A percentile compares a stretch with the other conserved stretches of the same genome.
Evolutionary conservation across 1,139 yeast species (phyloP).

Genomic region (Hyphopichia burtonii): DNA sequence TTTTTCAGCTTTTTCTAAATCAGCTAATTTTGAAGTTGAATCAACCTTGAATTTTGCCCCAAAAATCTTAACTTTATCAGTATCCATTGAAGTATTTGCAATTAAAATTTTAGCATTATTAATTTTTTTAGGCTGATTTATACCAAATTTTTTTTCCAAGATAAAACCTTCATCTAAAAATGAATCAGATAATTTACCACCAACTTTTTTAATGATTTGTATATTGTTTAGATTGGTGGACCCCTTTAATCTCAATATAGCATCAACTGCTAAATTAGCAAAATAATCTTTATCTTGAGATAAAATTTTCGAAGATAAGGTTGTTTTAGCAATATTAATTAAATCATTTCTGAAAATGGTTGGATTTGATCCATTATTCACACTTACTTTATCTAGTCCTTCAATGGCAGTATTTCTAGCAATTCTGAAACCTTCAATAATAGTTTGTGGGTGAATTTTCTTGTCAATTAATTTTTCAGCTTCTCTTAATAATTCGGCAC

Average conservation of each 20-base stretch:
- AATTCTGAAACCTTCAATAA: conserved; percentile 91
- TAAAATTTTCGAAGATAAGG: conserved; percentile 87
- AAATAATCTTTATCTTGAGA: conserved; percentile 94
- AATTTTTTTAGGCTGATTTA: conserved; percentile 84
- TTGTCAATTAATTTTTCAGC: conserved; percentile 92
- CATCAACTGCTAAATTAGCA: conserved; percentile 89
- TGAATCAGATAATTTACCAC: conserved; percentile 90
- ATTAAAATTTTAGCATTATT: conserved; percentile 84
- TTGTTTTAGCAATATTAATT: conserved; percentile 85
- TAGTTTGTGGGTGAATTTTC: conserved; percentile 96
- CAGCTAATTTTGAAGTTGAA: conserved; percentile 91
- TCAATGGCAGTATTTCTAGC: conserved; percentile 80
- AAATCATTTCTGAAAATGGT: conserved; percentile 75
- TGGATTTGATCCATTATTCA: conserved; percentile 64
- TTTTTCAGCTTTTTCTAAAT: conserved; percentile 92
- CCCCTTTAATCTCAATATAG: conserved; percentile 86
- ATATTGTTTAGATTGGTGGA: conserved; percentile 94
- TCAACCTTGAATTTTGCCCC: conserved; percentile 98
- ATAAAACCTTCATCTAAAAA: conserved; percentile 95
- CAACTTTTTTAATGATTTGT: conserved; percentile 89
- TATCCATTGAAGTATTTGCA: conserved; percentile 96
- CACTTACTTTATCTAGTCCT: conserved; percentile 77
- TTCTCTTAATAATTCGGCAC: conserved; percentile 90
- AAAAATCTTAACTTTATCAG: conserved; percentile 94
- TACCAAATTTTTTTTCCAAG: conserved; percentile 88